Conservation (phyloP, 2,329 filamentous ascomycete genomes). For the Exophiala viscosa region DNA sequence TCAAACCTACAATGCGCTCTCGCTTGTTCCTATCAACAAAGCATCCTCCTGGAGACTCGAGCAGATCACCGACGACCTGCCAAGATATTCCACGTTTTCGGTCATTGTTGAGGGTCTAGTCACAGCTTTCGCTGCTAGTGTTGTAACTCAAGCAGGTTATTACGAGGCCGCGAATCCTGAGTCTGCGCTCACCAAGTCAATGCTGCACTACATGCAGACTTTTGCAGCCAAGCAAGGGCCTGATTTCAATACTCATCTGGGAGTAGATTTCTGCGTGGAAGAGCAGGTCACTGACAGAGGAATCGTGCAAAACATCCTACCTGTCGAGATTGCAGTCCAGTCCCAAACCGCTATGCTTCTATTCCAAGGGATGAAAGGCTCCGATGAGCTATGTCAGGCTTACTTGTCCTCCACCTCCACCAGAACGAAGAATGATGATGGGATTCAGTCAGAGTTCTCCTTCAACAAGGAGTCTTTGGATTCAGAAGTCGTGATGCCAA, state of each 20-base stretch:
- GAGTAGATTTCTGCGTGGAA: constrained; percentile 67
- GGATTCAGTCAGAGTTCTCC: not conserved
- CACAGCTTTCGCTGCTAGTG: constrained; percentile 63
- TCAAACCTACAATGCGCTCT: constrained; percentile 56
- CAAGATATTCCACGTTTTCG: constrained; percentile 66
- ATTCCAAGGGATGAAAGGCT: constrained; percentile 46
- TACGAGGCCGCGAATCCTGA: constrained; percentile 57
- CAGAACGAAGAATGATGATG: constrained; percentile 17
- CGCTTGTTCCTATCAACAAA: constrained; percentile 52
- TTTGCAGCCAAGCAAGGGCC: constrained; percentile 33
- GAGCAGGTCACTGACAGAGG: constrained; percentile 36
- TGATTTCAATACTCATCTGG: constrained; percentile 64
- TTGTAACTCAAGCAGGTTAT: constrained; percentile 57
- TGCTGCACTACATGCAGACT: constrained; percentile 53
- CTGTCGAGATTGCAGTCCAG: constrained; percentile 67
- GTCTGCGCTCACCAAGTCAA: constrained; percentile 54
- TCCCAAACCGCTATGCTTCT: constrained; percentile 64
- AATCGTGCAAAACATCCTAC: constrained; percentile 47
- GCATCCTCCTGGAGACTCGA: constrained; percentile 63
- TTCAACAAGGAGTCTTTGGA: not conserved
- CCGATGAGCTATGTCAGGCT: constrained; percentile 36
- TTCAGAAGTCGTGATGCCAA: constrained; percentile 1
- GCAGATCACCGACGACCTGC: constrained; percentile 60
- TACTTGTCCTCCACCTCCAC: constrained; percentile 50
- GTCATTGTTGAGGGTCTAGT: constrained; percentile 63